phyloP scores from a whole-genome alignment of 768 basidiomycete genomes.

The Termitomyces bulborhizus region DNA sequence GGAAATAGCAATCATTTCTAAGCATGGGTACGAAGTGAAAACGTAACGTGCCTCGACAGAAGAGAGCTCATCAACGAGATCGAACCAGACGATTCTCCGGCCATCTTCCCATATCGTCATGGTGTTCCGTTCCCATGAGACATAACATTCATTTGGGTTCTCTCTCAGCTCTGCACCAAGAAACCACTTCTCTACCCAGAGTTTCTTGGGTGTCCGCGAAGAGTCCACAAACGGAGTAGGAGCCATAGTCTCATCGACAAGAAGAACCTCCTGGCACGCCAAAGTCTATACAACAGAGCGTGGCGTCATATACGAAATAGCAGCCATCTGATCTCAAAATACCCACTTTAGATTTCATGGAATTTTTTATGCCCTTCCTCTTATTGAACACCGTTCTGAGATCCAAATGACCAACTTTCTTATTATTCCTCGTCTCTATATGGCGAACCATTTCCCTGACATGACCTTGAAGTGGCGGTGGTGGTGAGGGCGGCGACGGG shows the following conservation, averaged over 20 bases:
- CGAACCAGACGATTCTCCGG: neutral
- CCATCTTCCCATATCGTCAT: neutral
- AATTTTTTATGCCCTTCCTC: neutral
- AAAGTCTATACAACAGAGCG: neutral
- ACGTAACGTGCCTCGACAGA: neutral
- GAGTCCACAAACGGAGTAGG: neutral
- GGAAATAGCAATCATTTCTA: neutral
- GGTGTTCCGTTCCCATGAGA: neutral
- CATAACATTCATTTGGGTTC: neutral
- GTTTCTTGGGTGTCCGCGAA: neutral
- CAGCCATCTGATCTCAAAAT: neutral
- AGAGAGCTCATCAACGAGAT: neutral
- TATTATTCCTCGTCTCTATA: neutral
- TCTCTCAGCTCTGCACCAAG: neutral
- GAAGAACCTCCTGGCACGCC: neutral
- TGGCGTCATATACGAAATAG: neutral
- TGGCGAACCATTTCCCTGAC: conserved; percentile 3
- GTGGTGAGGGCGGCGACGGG: no score
- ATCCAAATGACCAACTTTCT: neutral
- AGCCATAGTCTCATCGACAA: neutral
- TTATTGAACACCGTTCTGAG: neutral
- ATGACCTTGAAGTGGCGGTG: neutral
- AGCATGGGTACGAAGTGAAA: no score
- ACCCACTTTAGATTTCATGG: conserved; percentile 16
- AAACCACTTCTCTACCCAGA: neutral